These are phyloP conservation scores for Postia placenta DNA, from an alignment of 768 basidiomycete species.

Conservation along the genomic window DNA sequence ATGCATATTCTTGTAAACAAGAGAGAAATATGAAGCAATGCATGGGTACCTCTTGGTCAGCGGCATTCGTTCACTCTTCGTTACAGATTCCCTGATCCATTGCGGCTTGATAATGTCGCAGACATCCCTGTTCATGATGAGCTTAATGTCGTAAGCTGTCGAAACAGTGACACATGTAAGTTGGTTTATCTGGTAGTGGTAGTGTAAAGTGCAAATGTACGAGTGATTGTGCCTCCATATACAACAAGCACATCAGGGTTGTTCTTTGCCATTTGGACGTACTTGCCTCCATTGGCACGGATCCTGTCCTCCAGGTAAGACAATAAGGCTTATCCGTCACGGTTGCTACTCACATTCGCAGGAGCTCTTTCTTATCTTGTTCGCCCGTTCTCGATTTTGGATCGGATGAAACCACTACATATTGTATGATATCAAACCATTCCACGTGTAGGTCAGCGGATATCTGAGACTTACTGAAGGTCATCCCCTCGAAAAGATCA, in stretches of 20 bases:
- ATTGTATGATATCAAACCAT: not conserved
- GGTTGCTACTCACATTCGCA: conserved; percentile 48
- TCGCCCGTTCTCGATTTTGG: conserved; percentile 63
- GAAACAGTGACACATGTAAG: no score
- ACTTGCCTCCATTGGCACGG: conserved; percentile 60
- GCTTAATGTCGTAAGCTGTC: conserved; percentile 64
- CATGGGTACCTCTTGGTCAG: conserved; percentile 58
- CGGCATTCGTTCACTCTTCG: conserved; percentile 46
- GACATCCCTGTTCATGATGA: conserved; percentile 62
- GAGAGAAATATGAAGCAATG: not conserved
- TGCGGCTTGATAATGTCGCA: conserved; percentile 72
- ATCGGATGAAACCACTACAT: conserved; percentile 66
- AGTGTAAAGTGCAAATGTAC: conserved; percentile 45
- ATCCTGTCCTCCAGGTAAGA: conserved; percentile 41
- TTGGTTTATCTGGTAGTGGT: not conserved
- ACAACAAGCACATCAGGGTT: conserved; percentile 52
- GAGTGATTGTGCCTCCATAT: conserved; percentile 63
- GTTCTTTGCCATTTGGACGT: conserved; percentile 52
- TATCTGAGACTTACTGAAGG: conserved; percentile 67
- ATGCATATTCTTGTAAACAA: not conserved
- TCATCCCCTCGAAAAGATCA: conserved; percentile 66
- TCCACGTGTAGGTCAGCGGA: not conserved
- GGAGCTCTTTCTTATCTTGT: conserved; percentile 62
- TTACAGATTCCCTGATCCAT: conserved; percentile 82
- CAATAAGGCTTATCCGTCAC: no score